These are phyloP conservation scores for Lavandula angustifolia DNA, from an alignment of 257 asterid genomes.

Conservation along the genomic window DNA sequence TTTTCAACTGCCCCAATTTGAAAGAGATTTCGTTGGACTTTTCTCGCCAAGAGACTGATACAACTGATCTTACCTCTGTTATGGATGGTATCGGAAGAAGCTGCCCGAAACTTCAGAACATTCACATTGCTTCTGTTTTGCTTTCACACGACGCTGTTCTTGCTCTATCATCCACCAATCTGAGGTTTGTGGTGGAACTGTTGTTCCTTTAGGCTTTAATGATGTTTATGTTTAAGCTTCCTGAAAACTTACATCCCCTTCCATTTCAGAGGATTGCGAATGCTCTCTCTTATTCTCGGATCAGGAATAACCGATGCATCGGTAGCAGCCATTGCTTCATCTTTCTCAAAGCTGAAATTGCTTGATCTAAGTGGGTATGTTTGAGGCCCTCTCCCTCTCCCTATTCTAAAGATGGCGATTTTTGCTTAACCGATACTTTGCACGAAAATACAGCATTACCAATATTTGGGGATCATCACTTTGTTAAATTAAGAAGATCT, in stretches of 20 bases:
- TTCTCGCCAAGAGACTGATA: slow-evolving; percentile 77
- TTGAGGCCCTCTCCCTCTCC: slow-evolving; percentile 12
- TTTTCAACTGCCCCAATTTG: slow-evolving; percentile 79
- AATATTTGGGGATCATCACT: neutral
- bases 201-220: neutral
- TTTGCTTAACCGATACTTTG: neutral
- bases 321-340: slow-evolving; percentile 87
- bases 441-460: neutral
- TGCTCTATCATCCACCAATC: slow-evolving; percentile 76
- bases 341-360: slow-evolving; percentile 76
- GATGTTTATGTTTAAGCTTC: slow-evolving; percentile 3
- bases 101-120: slow-evolving; percentile 81
- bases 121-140: slow-evolving; percentile 74
- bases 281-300: slow-evolving; percentile 97
- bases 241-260: slow-evolving; percentile 13
- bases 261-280: slow-evolving; percentile 69
- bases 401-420: neutral
- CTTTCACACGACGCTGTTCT: slow-evolving; percentile 85
- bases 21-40: slow-evolving; percentile 83
- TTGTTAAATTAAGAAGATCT: slow-evolving; percentile 16
- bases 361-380: slow-evolving; percentile 98
- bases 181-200: slow-evolving; percentile 54
- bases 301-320: slow-evolving; percentile 95
- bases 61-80: slow-evolving; percentile 66
- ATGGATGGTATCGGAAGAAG: slow-evolving; percentile 75